Conservation (phyloP, 2,329 filamentous ascomycete genomes). For the Pseudocercospora eumusae region DNA sequence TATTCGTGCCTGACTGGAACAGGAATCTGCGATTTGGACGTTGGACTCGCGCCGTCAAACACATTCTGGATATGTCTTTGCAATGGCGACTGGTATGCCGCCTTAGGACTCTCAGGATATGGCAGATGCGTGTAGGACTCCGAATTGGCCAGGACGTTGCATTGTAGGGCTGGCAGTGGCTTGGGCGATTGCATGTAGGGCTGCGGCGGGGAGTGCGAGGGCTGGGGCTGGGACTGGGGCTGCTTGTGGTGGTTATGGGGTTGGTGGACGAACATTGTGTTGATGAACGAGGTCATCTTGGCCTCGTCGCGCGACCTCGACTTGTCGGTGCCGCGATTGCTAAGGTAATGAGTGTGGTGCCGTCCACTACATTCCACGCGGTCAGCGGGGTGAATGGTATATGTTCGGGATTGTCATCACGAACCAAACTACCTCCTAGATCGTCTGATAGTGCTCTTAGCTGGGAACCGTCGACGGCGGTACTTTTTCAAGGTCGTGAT, state of each 20-base stretch:
- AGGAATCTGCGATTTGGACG: slow-evolving; percentile 22
- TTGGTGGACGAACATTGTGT: slow-evolving; percentile 69
- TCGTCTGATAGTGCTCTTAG: not conserved
- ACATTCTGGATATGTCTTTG: slow-evolving; percentile 38
- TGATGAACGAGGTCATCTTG: slow-evolving; percentile 75
- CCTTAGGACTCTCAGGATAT: slow-evolving; percentile 35
- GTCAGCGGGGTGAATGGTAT: slow-evolving; percentile 22
- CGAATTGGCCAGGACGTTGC: slow-evolving; percentile 45
- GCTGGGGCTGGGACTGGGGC: slow-evolving; percentile 21
- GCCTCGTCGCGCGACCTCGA: slow-evolving; percentile 10
- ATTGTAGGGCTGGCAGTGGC: slow-evolving; percentile 48
- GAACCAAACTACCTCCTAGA: not conserved
- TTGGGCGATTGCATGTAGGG: slow-evolving; percentile 40
- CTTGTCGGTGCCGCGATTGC: slow-evolving; percentile 1
- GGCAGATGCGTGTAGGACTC: slow-evolving; percentile 42
- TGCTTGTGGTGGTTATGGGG: slow-evolving; percentile 11
- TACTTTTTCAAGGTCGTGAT: not conserved
- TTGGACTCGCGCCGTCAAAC: slow-evolving; percentile 26
- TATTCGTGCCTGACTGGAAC: slow-evolving; percentile 26
- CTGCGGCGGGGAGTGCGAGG: slow-evolving; percentile 38
- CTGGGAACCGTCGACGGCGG: not conserved
- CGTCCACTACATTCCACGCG: slow-evolving; percentile 20
- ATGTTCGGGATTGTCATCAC: slow-evolving; percentile 8
- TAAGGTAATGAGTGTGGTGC: slow-evolving; percentile 8
- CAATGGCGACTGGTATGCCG: slow-evolving; percentile 38